These are phyloP conservation scores for Gossypium rotundifolium DNA, from an alignment of 345 rosid genomes.

Conservation along the genomic window DNA sequence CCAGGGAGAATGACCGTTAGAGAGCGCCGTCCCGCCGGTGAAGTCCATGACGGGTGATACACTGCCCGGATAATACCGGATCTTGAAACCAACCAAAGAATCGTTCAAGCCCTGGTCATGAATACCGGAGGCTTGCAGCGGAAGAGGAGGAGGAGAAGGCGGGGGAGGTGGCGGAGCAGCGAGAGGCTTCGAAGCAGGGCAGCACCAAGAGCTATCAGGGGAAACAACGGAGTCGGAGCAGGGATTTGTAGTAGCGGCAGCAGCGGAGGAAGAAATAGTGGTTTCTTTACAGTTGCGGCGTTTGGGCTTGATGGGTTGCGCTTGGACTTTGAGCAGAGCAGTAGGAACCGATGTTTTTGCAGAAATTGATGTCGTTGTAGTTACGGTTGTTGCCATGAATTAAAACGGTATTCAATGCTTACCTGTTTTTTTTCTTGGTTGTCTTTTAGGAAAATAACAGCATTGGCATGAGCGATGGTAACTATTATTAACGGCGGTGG, in stretches of 20 bases:
- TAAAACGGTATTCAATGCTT: slow-evolving; percentile 13
- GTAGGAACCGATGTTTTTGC: not conserved
- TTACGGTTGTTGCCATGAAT: slow-evolving; percentile 32
- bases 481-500: slow-evolving; percentile 25
- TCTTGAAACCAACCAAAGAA: slow-evolving; percentile 30
- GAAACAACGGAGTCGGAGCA: slow-evolving; percentile 14
- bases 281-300: slow-evolving; percentile 55
- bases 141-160: slow-evolving; percentile 14
- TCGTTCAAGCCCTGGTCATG: slow-evolving; percentile 16
- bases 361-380: slow-evolving; percentile 17
- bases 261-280: slow-evolving; percentile 35
- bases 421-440: not conserved
- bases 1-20: slow-evolving; percentile 50
- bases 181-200: slow-evolving; percentile 33
- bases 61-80: slow-evolving; percentile 40
- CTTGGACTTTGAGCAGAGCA: slow-evolving; percentile 38
- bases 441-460: slow-evolving; percentile 34
- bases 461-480: not conserved
- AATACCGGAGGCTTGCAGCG: slow-evolving; percentile 1
- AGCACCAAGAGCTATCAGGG: slow-evolving; percentile 32
- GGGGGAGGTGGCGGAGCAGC: slow-evolving; percentile 20
- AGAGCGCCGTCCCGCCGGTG: slow-evolving; percentile 17
- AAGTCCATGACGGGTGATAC: slow-evolving; percentile 64
- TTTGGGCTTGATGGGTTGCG: slow-evolving; percentile 49
- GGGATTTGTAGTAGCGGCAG: not conserved